Evolutionary conservation across 176 grass and related monocot genomes (phyloP).

Genomic region (Zea mays): Zm-B73-REFERENCE-NAM-5.0 NC_050101.1:146855501-146856000

Average conservation of each 20-base stretch:
- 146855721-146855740: conserved; percentile 92
- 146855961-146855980: background rate
- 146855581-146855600: conserved; percentile 48
- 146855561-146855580: background rate
- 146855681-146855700: conserved; percentile 49
- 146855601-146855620: conserved; percentile 57
- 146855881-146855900: conserved; percentile 98
- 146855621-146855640: conserved; percentile 51
- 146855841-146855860: conserved; percentile 64
- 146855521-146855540: background rate
- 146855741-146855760: conserved; percentile 89
- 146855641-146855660: conserved; percentile 28
- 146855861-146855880: conserved; percentile 77
- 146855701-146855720: conserved; percentile 78
- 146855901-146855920: conserved; percentile 43
- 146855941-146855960: background rate
- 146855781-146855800: conserved; percentile 96
- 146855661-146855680: background rate
- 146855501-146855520: too few relatives aligned
- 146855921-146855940: background rate
- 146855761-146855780: conserved; percentile 95
- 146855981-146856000: background rate
- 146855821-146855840: conserved; percentile 82
- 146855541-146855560: background rate
- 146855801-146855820: conserved; percentile 99